phyloP scores from a whole-genome alignment of 495 filamentous ascomycete genomes.

The Jackrogersella multiformis region DNA sequence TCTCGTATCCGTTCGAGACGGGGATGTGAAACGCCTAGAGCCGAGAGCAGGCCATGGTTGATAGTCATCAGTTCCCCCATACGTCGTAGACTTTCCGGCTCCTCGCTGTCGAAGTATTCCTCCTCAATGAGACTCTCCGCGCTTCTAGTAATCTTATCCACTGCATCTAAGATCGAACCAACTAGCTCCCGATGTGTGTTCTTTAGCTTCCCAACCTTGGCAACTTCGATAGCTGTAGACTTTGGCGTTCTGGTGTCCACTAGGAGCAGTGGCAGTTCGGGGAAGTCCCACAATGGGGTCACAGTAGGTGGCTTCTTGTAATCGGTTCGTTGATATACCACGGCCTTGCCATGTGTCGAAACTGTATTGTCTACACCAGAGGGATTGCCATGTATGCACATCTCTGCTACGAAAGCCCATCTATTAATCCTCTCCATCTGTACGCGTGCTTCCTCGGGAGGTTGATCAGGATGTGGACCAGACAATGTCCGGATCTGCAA shows the following conservation, averaged over 20 bases:
- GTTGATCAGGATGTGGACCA: slow-evolving; percentile 90
- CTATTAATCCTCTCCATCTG: slow-evolving; percentile 95
- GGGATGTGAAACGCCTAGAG: slow-evolving; percentile 92
- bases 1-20: slow-evolving; percentile 90
- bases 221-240: slow-evolving; percentile 83
- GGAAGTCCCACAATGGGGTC: slow-evolving; percentile 82
- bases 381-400: slow-evolving; percentile 96
- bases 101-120: slow-evolving; percentile 67
- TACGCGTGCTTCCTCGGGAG: slow-evolving; percentile 76
- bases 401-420: slow-evolving; percentile 96
- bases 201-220: slow-evolving; percentile 80
- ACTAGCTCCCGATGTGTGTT: slow-evolving; percentile 75
- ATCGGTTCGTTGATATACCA: slow-evolving; percentile 84
- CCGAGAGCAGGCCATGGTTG: slow-evolving; percentile 89
- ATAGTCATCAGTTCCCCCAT: slow-evolving; percentile 89
- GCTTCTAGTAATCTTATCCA: slow-evolving; percentile 80
- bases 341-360: slow-evolving; percentile 87
- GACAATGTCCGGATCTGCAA: slow-evolving; percentile 86
- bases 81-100: slow-evolving; percentile 66
- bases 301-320: slow-evolving; percentile 80
- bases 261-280: slow-evolving; percentile 86
- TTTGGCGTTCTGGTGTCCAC: slow-evolving; percentile 87
- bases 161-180: slow-evolving; percentile 79
- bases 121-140: slow-evolving; percentile 74
- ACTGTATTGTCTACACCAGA: slow-evolving; percentile 99